phyloP scores from a whole-genome alignment of 1,284 basidiomycete genomes.

The Apiotrichum akiyoshidainum region DNA sequence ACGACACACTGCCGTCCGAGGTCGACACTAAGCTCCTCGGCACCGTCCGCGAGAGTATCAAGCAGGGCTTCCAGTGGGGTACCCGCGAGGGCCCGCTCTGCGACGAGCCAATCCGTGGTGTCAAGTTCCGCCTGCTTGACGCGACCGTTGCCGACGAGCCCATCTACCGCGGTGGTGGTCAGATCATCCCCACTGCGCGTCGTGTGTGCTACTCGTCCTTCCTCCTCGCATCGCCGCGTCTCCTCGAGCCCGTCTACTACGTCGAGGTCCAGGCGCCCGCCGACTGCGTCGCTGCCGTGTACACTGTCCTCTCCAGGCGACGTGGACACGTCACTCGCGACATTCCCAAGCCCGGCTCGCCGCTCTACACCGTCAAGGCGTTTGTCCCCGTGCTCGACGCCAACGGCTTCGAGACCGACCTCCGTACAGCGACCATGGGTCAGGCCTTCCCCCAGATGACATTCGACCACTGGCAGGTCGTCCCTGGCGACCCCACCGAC shows the following conservation, averaged over 20 bases:
- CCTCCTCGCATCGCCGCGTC: slow-evolving; percentile 85
- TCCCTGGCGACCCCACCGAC: slow-evolving; percentile 97
- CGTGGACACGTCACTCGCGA: slow-evolving; percentile 98
- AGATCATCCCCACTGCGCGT: slow-evolving; percentile 91
- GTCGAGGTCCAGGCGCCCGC: slow-evolving; percentile 98
- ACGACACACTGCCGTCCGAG: slow-evolving; percentile 94
- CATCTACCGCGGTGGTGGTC: slow-evolving; percentile 95
- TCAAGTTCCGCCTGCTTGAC: slow-evolving; percentile 94
- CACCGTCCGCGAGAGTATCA: slow-evolving; percentile 89
- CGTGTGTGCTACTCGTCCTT: slow-evolving; percentile 99
- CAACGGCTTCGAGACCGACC: slow-evolving; percentile 97
- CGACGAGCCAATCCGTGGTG: slow-evolving; percentile 98
- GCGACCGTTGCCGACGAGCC: slow-evolving; percentile 88
- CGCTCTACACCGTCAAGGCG: slow-evolving; percentile 94
- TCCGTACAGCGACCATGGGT: slow-evolving; percentile 93
- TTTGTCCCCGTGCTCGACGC: slow-evolving; percentile 97
- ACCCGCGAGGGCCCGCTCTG: slow-evolving; percentile 94
- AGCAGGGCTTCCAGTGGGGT: slow-evolving; percentile 99
- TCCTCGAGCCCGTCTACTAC: slow-evolving; percentile 97
- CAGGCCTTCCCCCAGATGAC: slow-evolving; percentile 95
- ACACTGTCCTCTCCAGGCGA: slow-evolving; percentile 91
- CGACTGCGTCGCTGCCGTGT: slow-evolving; percentile 97
- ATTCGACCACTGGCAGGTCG: slow-evolving; percentile 98
- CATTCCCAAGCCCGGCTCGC: slow-evolving; percentile 93
- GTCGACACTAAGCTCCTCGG: slow-evolving; percentile 89